phyloP scores from a whole-genome alignment of 1,139 yeast species.

The Suhomyces choctaworum region DNA sequence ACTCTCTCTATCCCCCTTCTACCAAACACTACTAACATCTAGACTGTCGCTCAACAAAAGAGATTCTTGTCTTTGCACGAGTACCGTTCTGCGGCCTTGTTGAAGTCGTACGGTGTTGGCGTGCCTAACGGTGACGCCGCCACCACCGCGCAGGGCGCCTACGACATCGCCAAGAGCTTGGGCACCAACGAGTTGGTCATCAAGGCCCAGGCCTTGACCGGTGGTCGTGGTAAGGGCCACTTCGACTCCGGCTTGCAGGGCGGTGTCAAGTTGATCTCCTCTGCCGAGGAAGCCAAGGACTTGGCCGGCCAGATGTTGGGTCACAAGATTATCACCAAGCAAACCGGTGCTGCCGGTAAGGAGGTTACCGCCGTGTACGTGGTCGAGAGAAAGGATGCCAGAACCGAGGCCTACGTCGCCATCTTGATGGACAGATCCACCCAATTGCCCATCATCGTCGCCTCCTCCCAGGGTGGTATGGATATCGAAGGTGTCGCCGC shows the following conservation, averaged over 20 bases:
- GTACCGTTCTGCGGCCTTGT: constrained; percentile 89
- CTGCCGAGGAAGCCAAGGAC: constrained; percentile 85
- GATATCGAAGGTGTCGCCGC: constrained; percentile 98
- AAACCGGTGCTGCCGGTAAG: constrained; percentile 97
- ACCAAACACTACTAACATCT: constrained; percentile 20
- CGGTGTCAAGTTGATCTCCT: constrained; percentile 87
- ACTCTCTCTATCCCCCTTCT: too few species aligned
- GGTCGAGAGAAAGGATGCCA: constrained; percentile 91
- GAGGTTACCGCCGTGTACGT: constrained; percentile 95
- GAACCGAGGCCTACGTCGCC: constrained; percentile 93
- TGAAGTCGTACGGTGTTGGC: constrained; percentile 80
- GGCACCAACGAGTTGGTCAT: constrained; percentile 82
- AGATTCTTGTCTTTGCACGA: constrained; percentile 91
- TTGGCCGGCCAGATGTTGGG: constrained; percentile 87
- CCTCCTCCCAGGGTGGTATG: constrained; percentile 99
- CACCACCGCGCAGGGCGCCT: constrained; percentile 86
- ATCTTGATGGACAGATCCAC: constrained; percentile 91
- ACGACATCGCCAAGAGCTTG: constrained; percentile 65
- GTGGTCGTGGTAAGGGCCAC: constrained; percentile 99
- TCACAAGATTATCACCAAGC: constrained; percentile 95
- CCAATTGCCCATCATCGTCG: constrained; percentile 91
- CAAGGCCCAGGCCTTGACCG: constrained; percentile 98
- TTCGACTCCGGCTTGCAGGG: constrained; percentile 95
- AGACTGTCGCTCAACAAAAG: constrained; percentile 30
- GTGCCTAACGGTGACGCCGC: constrained; percentile 94